These are phyloP conservation scores for Populus simonii DNA, from an alignment of 345 rosid genomes.

Conservation along the genomic window DNA sequence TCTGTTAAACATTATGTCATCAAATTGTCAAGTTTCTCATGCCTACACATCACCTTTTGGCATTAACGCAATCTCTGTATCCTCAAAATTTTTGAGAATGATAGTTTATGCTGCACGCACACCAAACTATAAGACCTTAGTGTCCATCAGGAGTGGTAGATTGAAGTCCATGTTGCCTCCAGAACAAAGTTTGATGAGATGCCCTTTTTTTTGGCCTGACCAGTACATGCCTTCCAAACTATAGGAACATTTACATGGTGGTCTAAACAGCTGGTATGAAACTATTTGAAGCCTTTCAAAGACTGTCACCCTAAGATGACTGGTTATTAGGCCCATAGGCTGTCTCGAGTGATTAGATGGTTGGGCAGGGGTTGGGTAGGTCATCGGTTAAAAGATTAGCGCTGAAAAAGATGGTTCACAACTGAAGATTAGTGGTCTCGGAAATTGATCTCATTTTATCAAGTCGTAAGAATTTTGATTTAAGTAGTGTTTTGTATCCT, in stretches of 20 bases:
- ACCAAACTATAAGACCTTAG: neutral
- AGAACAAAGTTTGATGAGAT: neutral
- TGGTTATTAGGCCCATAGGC: neutral
- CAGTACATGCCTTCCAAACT: neutral
- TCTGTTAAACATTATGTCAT: neutral
- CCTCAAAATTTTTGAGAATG: neutral
- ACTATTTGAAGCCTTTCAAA: neutral
- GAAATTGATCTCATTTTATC: neutral
- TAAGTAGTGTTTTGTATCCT: neutral
- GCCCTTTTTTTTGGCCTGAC: neutral
- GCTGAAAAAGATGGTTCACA: neutral
- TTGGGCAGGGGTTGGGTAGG: neutral
- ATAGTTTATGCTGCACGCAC: neutral
- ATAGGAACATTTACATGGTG: neutral
- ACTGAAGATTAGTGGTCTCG: neutral
- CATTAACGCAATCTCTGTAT: neutral
- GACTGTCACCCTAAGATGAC: neutral
- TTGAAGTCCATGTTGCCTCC: neutral
- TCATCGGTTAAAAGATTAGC: no score
- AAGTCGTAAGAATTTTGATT: neutral
- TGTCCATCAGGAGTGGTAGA: neutral
- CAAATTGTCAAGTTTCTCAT: neutral
- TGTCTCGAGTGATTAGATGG: neutral
- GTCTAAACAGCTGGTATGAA: neutral
- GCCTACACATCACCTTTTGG: neutral